Conservation (phyloP, 179 eudicot genomes). For the Camellia oleifera region DNA sequence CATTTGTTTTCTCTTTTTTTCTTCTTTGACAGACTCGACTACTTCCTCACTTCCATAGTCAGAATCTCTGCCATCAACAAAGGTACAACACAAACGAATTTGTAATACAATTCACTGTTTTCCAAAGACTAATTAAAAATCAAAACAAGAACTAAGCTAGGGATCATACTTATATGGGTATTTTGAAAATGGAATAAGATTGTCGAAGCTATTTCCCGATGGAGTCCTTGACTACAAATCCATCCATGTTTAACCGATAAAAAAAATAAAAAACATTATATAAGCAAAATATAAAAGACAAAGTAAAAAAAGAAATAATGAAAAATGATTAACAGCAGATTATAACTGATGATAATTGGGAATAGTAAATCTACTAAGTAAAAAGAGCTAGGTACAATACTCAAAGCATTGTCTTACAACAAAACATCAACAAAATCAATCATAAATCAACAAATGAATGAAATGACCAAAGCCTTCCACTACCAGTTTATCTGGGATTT, state of each 20-base stretch:
- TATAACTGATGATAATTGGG: background rate
- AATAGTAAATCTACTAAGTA: background rate
- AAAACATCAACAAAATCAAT: background rate
- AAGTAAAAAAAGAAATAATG: background rate
- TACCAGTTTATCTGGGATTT: background rate
- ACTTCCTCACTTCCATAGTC: conserved; percentile 70
- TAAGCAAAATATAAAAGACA: background rate
- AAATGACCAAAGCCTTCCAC: background rate
- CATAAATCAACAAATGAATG: background rate
- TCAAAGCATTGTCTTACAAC: background rate
- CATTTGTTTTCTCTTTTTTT: conserved; percentile 81
- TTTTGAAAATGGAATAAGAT: conserved; percentile 77
- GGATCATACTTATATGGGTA: conserved; percentile 67
- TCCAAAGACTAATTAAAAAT: background rate
- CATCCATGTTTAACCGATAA: conserved; percentile 19
- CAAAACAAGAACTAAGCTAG: conserved; percentile 9
- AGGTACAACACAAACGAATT: background rate
- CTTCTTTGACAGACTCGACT: conserved; percentile 65
- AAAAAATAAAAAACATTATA: background rate
- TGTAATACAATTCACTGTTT: background rate
- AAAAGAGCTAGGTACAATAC: background rate
- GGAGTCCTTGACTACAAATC: conserved; percentile 47
- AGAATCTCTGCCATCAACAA: conserved; percentile 54
- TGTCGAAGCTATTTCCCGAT: conserved; percentile 80
- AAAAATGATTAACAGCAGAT: background rate